phyloP scores from a whole-genome alignment of 108 stramenopile species.

The Aurantiochytrium sp. region DNA sequence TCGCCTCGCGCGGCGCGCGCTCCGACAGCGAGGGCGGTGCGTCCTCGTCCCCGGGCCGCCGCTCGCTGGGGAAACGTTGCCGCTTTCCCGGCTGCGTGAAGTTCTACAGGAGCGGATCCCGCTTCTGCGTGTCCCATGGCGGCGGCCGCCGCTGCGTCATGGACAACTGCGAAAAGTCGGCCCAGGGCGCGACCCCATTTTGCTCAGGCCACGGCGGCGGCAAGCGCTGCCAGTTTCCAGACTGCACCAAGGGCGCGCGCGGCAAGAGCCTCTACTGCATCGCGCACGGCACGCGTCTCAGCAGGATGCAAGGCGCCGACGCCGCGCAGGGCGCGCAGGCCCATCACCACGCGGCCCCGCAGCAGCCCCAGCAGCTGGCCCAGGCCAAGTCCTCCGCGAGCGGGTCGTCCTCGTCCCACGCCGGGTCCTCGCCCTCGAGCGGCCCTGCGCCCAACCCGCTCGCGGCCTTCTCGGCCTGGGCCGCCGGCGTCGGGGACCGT shows the following conservation, averaged over 20 bases:
- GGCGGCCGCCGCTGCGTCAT: neutral
- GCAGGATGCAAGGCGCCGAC: neutral
- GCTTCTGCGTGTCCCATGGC: neutral
- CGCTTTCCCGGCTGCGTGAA: neutral
- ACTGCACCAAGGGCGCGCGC: conserved; percentile 26
- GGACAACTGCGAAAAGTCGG: neutral
- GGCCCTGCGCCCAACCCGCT: no score
- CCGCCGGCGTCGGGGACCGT: no score
- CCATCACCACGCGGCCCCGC: no score
- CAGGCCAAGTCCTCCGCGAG: no score
- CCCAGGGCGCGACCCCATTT: neutral
- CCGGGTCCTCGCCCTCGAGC: no score
- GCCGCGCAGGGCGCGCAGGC: no score
- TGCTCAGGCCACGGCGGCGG: conserved; percentile 7
- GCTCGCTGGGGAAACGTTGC: neutral
- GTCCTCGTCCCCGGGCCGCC: neutral
- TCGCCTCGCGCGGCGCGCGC: neutral
- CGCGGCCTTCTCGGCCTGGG: no score
- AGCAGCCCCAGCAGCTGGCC: no score
- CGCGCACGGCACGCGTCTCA: neutral
- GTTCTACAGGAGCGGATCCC: neutral
- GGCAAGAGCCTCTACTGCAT: neutral
- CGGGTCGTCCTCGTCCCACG: no score
- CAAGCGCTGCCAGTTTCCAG: neutral
- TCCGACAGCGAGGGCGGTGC: neutral